Conservation (phyloP, 768 basidiomycete species). For the Leccinum barrowsii region DNA sequence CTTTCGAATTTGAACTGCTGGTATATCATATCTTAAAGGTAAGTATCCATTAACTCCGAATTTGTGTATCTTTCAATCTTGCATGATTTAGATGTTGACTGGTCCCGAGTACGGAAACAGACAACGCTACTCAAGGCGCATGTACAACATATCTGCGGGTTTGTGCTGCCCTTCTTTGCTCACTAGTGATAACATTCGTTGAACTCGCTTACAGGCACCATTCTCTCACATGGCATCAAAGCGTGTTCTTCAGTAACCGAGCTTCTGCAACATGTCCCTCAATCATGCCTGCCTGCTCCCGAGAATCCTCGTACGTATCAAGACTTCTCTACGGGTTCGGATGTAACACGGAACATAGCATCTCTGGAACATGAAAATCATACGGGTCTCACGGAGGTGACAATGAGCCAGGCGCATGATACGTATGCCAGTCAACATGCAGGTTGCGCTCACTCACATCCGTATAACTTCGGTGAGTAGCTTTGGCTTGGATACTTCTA, state of each 20-base stretch:
- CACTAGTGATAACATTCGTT: not conserved
- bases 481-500: not conserved
- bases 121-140: constrained; percentile 68
- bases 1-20: constrained; percentile 72
- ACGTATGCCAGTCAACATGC: constrained; percentile 41
- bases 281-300: constrained; percentile 44
- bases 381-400: constrained; percentile 56
- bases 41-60: constrained; percentile 7
- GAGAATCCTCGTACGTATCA: constrained; percentile 50
- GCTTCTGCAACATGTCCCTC: constrained; percentile 53
- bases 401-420: constrained; percentile 61
- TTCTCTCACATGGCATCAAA: constrained; percentile 49
- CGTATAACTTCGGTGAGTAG: constrained; percentile 47
- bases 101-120: constrained; percentile 45
- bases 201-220: constrained; percentile 38
- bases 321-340: not conserved
- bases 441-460: not conserved
- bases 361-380: constrained; percentile 57
- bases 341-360: constrained; percentile 37
- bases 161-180: constrained; percentile 7
- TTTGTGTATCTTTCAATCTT: not conserved
- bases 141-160: constrained; percentile 69
- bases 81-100: constrained; percentile 44
- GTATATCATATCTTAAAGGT: constrained; percentile 79
- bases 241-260: constrained; percentile 64